Conservation (phyloP, 768 basidiomycete species). For the Sporobolomyces roseus region DNA sequence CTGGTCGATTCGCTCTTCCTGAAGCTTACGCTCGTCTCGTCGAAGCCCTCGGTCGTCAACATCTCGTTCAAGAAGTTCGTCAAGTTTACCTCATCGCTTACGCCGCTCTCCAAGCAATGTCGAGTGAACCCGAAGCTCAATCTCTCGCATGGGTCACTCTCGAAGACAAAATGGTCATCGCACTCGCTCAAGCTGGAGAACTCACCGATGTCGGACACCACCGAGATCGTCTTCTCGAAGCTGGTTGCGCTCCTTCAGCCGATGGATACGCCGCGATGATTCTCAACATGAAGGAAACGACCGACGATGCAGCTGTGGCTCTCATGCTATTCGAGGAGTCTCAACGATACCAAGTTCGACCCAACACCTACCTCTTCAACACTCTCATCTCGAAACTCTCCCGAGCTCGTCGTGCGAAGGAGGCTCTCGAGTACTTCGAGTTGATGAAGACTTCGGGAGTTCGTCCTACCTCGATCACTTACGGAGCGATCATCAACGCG, state of each 20-base stretch:
- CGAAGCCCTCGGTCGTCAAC: conserved; percentile 62
- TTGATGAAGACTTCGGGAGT: conserved; percentile 68
- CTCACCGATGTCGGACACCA: conserved; percentile 76
- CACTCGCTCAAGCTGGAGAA: conserved; percentile 73
- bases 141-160: conserved; percentile 65
- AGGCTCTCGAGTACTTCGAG: conserved; percentile 79
- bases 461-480: conserved; percentile 77
- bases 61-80: conserved; percentile 59
- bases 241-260: conserved; percentile 71
- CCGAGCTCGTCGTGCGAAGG: conserved; percentile 87
- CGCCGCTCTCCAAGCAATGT: conserved; percentile 55
- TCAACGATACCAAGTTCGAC: conserved; percentile 61
- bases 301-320: conserved; percentile 87
- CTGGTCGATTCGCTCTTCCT: conserved; percentile 56
- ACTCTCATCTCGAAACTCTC: conserved; percentile 94
- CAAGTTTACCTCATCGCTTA: conserved; percentile 69
- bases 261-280: conserved; percentile 92
- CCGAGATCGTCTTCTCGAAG: conserved; percentile 68
- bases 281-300: conserved; percentile 79
- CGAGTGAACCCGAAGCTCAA: conserved; percentile 55
- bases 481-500: conserved; percentile 82
- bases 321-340: conserved; percentile 78
- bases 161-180: conserved; percentile 87
- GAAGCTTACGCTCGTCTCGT: conserved; percentile 62
- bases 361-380: conserved; percentile 89